Evolutionary conservation across 2,329 filamentous ascomycete species (phyloP), one percentile per base, ranked within the genome.

Genomic region (Tolypocladium tundrense): DNA sequence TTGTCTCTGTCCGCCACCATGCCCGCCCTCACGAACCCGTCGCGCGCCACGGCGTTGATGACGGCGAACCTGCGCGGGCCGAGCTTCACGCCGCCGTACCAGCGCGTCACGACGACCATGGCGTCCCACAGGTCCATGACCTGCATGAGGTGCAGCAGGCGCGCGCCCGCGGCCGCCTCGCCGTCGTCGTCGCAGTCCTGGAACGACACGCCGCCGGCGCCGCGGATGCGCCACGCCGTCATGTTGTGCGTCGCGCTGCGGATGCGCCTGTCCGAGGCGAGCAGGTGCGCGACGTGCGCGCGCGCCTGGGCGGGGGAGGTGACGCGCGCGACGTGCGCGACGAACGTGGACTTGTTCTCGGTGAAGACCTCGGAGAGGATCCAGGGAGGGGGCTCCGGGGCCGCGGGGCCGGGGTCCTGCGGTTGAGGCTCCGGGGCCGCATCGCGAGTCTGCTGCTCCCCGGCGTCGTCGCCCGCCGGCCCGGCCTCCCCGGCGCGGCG

Each of bases 151-250:
- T 96, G 91, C 60, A 97, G 73, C 67, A 99, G 73, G 48, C 94
- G 81, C 0, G 88, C 86, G 0, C 94, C 94, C 0, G 94, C 94
- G 7, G 94, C 94, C 33, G 89, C 89, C 79, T 99, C 94, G 2
- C 94, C 94, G 70, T 99, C 94, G 67, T 99, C 94, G 66, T 99
- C 90, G 68, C 88, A 97, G 73, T 99, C 94, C 71, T 97, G 92
- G 64, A 87, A 91, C 35, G 76, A 75, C 53, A 48, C 33, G 31
- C 33, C 54, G 11, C 48, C 21, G 7, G 7, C 68, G 0, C 82
- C 83, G 37, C 82, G 83, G 57, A 97, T 92, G 13, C 94, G 84
- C 90, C 91, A 97, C 1, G 93, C 93, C 24, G 88, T 92, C 68
- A 99, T 97, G 71, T 97, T 97, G 72, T 99, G 94, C 60, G 93